Evolutionary conservation across 306 rosid genomes (phyloP), one percentile per base, ranked within the genome.

Genomic region (Pyrus betulifolia): DNA sequence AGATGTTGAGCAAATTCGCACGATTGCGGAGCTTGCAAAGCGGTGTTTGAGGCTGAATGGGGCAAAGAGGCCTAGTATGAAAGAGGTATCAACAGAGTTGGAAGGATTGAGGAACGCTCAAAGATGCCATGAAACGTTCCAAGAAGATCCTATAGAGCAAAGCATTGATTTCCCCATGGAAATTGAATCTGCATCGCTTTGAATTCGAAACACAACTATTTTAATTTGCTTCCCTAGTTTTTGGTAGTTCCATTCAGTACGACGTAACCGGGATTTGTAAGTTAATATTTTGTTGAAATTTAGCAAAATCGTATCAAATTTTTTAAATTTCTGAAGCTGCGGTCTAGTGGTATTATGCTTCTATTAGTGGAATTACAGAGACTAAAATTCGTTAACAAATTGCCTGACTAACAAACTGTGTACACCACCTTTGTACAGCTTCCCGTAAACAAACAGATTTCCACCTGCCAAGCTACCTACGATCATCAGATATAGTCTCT

Each of bases 401-500:
- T 31, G 74, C 27, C 79, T 76, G 33, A 18, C 42, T 46, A 30
- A 82, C 78, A 78, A 76, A 76, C 79, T 71, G 63, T 78, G 77
- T 79, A n/a, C 44, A 74, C 54, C 54, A 80, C 49, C 52, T 63
- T 70, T 83, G 57, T 73, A 78, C 74, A 76, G 21, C 61, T 71
- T 54, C 14, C 33, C 42, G 67, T 25, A 33, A 74, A 23, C 21
- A 52, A 61, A 44, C 54, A 76, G 51, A 46, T 54, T 70, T 67
- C 67, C 62, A 76, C 70, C 79, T 49, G 71, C 63, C 70, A 71
- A 81, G 67, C n/a, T 72, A 64, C 67, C 66, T 23, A 66, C 27
- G 80, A 57, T 86, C 89, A 79, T 86, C 96, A 13, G 91, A 90
- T 85, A 88, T 80, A 38, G 96, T 90, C 83, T 83, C 90, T 80